These are phyloP conservation scores for Echeveria elegans DNA, from an alignment of 164 flowering plant genomes.

Conservation along the genomic window DNA sequence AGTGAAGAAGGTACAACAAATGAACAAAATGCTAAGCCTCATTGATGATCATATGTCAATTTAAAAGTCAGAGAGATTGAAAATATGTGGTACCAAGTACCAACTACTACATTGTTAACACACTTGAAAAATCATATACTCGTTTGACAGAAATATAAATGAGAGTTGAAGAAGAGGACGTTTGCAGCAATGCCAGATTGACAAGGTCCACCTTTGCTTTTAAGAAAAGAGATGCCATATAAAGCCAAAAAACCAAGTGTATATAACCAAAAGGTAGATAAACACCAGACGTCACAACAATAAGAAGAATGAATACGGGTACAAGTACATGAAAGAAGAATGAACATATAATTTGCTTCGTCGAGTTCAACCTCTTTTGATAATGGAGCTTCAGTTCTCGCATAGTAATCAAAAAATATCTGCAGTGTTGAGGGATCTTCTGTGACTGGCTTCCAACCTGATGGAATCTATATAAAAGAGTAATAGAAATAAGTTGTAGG, in stretches of 20 bases:
- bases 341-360: background rate
- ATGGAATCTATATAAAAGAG: slow-evolving; percentile 56
- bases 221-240: too few relatives aligned
- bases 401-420: slow-evolving; percentile 93
- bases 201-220: too few relatives aligned
- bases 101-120: too few relatives aligned
- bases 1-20: background rate
- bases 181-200: too few relatives aligned
- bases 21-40: background rate
- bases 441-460: slow-evolving; percentile 73
- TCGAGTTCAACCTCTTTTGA: slow-evolving; percentile 74
- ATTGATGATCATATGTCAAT: background rate
- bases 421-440: slow-evolving; percentile 89
- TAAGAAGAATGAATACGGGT: background rate
- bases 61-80: too few relatives aligned
- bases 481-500: background rate
- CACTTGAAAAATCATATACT: too few relatives aligned
- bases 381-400: slow-evolving; percentile 62
- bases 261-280: background rate
- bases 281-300: background rate
- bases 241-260: too few relatives aligned
- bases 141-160: too few relatives aligned
- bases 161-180: too few relatives aligned
- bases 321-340: background rate
- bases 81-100: too few relatives aligned